Evolutionary conservation across 2,329 filamentous ascomycete genomes (phyloP).

Genomic region (Venturiaceae sp.): DNA sequence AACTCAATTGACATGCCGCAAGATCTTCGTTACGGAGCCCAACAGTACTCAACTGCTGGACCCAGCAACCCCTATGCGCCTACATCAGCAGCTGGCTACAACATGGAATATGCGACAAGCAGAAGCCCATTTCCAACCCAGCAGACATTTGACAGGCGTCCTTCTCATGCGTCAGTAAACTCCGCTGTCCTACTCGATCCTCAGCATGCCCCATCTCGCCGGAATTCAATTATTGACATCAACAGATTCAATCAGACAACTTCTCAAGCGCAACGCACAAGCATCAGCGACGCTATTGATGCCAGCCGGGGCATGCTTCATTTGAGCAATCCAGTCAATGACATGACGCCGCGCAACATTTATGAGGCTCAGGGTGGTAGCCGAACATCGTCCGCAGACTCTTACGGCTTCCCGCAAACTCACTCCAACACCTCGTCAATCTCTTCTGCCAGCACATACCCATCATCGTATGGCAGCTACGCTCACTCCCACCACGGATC

Average conservation of each 20-base stretch:
- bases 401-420: slow-evolving; percentile 81
- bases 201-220: slow-evolving; percentile 37
- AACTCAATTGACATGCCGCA: slow-evolving; percentile 62
- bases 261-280: slow-evolving; percentile 48
- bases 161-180: slow-evolving; percentile 75
- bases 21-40: slow-evolving; percentile 70
- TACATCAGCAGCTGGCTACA: slow-evolving; percentile 62
- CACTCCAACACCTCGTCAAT: slow-evolving; percentile 86
- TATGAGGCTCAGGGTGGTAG: slow-evolving; percentile 58
- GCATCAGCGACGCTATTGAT: slow-evolving; percentile 82
- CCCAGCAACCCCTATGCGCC: slow-evolving; percentile 57
- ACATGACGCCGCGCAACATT: slow-evolving; percentile 78
- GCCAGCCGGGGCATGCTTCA: slow-evolving; percentile 91
- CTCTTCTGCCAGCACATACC: slow-evolving; percentile 71
- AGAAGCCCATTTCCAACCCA: slow-evolving; percentile 47
- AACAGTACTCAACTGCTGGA: slow-evolving; percentile 60
- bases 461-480: slow-evolving; percentile 54
- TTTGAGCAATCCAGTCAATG: slow-evolving; percentile 62
- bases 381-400: slow-evolving; percentile 62
- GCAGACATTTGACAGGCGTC: slow-evolving; percentile 53
- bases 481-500: slow-evolving; percentile 49
- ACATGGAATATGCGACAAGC: slow-evolving; percentile 59
- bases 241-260: slow-evolving; percentile 45
- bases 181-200: slow-evolving; percentile 42
- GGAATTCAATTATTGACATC: slow-evolving; percentile 57